Conservation (phyloP, 306 rosid species). For the Astragalus glycyphyllos region DNA sequence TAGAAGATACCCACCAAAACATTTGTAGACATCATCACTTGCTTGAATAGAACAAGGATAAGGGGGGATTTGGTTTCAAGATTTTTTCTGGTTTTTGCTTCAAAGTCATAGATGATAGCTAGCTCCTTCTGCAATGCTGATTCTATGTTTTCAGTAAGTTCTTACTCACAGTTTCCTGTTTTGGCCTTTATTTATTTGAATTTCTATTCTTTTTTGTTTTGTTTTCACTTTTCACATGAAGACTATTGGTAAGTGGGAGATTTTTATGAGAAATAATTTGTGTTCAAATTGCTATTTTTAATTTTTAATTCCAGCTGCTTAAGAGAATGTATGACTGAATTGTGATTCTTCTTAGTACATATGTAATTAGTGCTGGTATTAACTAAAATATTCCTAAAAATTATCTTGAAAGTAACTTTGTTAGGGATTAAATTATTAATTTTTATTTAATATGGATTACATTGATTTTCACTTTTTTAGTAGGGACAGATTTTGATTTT, state of each 20-base stretch:
- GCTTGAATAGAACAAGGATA: neutral
- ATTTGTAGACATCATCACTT: constrained; percentile 23
- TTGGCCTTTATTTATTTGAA: neutral
- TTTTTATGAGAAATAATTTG: constrained; percentile 5
- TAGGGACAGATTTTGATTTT: too few species aligned
- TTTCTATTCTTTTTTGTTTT: neutral
- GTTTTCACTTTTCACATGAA: constrained; percentile 3
- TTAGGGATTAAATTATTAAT: too few species aligned
- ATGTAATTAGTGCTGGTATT: too few species aligned
- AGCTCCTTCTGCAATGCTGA: constrained; percentile 83
- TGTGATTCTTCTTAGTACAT: constrained; percentile 37
- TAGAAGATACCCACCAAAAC: constrained; percentile 39
- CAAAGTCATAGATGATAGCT: constrained; percentile 57
- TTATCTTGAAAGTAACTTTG: too few species aligned
- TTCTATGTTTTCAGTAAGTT: constrained; percentile 75
- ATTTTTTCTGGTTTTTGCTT: constrained; percentile 34
- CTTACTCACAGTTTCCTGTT: neutral
- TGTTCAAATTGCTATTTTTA: neutral
- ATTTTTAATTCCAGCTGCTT: neutral
- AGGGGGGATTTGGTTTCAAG: neutral
- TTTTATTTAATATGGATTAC: too few species aligned
- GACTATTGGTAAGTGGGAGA: neutral
- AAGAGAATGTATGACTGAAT: constrained; percentile 21
- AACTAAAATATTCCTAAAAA: too few species aligned
- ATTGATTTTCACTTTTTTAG: too few species aligned